Evolutionary conservation across 192 early-diverging fungal species (phyloP).

Genomic region (Coemansia sp.): DNA sequence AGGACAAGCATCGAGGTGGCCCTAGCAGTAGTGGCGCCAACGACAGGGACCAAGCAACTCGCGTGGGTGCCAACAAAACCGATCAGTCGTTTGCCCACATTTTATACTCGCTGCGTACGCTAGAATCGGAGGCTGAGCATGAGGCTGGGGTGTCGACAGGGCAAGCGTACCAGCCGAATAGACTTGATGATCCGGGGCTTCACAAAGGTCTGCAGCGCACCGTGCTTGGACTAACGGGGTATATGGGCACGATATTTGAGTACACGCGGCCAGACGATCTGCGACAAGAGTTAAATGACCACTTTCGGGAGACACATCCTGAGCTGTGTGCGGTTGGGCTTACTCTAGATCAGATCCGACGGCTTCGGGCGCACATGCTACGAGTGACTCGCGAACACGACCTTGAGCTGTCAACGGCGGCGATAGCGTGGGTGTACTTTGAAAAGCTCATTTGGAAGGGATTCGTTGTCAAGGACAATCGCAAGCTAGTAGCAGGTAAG

Average conservation of each 20-base stretch:
- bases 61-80: neutral
- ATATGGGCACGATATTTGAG: conserved; percentile 85
- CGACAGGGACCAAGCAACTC: neutral
- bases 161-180: conserved; percentile 73
- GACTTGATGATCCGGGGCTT: conserved; percentile 85
- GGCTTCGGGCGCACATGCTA: conserved; percentile 74
- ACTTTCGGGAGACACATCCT: conserved; percentile 79
- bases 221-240: conserved; percentile 77
- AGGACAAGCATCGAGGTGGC: conserved; percentile 22
- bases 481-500: conserved; percentile 59
- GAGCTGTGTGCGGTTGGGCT: conserved; percentile 71
- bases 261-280: conserved; percentile 79
- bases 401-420: conserved; percentile 87
- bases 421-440: conserved; percentile 89
- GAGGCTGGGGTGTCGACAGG: conserved; percentile 4
- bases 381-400: conserved; percentile 69
- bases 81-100: conserved; percentile 53
- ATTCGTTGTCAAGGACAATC: conserved; percentile 70
- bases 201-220: conserved; percentile 78
- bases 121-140: conserved; percentile 22
- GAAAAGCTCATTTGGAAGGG: conserved; percentile 90
- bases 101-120: conserved; percentile 37
- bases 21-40: neutral
- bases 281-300: conserved; percentile 86
- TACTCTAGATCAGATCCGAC: conserved; percentile 87